Evolutionary conservation across 2,329 filamentous ascomycete genomes (phyloP).

Genomic region (Cordyceps cateniannulata): DNA sequence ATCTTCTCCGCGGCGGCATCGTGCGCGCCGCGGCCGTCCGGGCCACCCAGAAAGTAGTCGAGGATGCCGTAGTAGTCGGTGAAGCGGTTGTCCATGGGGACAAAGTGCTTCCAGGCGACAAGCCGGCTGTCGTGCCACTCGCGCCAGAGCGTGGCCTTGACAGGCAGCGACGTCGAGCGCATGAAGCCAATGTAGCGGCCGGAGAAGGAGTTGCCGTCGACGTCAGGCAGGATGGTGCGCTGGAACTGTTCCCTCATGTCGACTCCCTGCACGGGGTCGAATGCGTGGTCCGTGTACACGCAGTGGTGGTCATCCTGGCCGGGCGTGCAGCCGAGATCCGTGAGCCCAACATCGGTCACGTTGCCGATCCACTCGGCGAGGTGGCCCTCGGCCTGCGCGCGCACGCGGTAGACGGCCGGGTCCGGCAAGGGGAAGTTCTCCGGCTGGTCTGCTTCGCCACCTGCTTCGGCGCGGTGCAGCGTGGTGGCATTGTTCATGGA

Average conservation of each 20-base stretch:
- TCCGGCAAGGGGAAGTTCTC: conserved; percentile 50
- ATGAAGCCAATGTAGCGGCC: conserved; percentile 65
- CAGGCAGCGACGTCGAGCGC: conserved; percentile 59
- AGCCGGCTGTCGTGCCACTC: conserved; percentile 77
- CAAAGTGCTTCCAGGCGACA: conserved; percentile 72
- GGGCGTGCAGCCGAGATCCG: conserved; percentile 46
- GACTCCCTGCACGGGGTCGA: conserved; percentile 31
- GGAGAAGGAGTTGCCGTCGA: conserved; percentile 69
- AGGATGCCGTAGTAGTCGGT: conserved; percentile 66
- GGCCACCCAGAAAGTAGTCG: conserved; percentile 58
- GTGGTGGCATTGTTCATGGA: conserved; percentile 64
- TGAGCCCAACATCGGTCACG: conserved; percentile 47
- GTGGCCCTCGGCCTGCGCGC: conserved; percentile 36
- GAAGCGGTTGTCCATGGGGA: conserved; percentile 71
- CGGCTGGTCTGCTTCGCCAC: conserved; percentile 28
- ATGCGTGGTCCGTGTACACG: conserved; percentile 43
- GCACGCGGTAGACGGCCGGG: conserved; percentile 36
- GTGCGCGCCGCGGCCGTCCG: conserved; percentile 37
- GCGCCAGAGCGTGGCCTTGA: conserved; percentile 71
- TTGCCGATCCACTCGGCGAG: conserved; percentile 43
- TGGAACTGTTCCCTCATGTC: conserved; percentile 47
- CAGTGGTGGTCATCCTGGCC: conserved; percentile 33
- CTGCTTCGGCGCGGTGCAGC: conserved; percentile 41
- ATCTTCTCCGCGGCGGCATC: conserved; percentile 58
- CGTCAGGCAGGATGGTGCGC: conserved; percentile 66